Percentiles rank a stretch among this genome's conserved stretches.
Evolutionary conservation across 139 green algal species (phyloP).

Genomic region (Diplosphaera chodatii): DNA sequence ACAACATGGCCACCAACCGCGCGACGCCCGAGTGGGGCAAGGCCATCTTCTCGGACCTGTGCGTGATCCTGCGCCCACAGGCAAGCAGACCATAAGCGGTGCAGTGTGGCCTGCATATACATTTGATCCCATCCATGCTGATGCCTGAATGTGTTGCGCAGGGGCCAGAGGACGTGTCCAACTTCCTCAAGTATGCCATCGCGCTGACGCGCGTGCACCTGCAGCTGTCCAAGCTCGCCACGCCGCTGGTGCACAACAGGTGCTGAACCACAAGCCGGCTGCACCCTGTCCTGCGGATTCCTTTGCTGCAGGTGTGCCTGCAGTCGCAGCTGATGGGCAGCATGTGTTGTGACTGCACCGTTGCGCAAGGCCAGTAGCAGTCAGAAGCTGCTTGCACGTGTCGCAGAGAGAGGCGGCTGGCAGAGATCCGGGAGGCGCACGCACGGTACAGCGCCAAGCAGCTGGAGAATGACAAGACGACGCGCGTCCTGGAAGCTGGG

Average conservation of each 20-base stretch:
- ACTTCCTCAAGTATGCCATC: constrained; percentile 58
- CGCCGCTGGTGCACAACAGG: constrained; percentile 4
- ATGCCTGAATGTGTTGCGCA: too few species aligned
- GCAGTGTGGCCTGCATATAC: too few species aligned
- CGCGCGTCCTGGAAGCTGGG: constrained; percentile 52
- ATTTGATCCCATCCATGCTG: too few species aligned
- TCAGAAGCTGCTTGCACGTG: neutral
- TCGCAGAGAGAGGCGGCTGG: constrained; percentile 2
- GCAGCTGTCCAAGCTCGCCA: constrained; percentile 18
- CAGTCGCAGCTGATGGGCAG: too few species aligned
- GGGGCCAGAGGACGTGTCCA: constrained; percentile 29
- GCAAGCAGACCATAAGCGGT: too few species aligned
- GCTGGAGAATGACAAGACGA: constrained; percentile 71
- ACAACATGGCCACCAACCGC: constrained; percentile 35
- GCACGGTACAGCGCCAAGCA: constrained; percentile 54
- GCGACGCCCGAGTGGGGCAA: constrained; percentile 65
- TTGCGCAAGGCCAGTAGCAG: too few species aligned
- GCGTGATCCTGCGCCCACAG: constrained; percentile 52
- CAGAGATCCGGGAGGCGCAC: constrained; percentile 31
- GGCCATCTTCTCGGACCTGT: constrained; percentile 66
- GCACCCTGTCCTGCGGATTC: too few species aligned
- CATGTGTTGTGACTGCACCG: too few species aligned
- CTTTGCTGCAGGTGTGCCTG: too few species aligned
- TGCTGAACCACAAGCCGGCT: too few species aligned
- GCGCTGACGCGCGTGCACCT: constrained; percentile 39